Percentiles rank a stretch among this genome's conserved stretches.
Conservation (phyloP, 176 grass and related monocot genomes). For the Carex myosuroides region DNA sequence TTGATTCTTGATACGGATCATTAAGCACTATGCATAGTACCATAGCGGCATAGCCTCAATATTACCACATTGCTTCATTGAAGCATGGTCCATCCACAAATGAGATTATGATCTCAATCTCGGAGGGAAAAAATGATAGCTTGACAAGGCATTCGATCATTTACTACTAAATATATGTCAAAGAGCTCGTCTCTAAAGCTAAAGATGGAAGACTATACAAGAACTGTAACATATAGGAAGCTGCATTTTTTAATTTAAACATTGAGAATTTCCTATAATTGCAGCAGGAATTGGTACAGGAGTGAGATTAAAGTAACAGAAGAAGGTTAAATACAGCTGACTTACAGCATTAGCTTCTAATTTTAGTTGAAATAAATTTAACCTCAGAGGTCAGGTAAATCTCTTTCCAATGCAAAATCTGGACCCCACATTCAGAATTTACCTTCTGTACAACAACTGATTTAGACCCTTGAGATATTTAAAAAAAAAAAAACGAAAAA, state of each 20-base stretch:
- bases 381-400: background rate
- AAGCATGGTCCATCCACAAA: background rate
- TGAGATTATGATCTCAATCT: background rate
- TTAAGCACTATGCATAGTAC: too few relatives aligned
- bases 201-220: background rate
- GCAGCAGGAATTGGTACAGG: background rate
- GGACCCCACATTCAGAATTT: constrained; percentile 27
- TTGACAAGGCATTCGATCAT: background rate
- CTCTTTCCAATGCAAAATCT: constrained; percentile 38
- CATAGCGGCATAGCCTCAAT: too few relatives aligned
- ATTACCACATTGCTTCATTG: background rate
- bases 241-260: background rate
- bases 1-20: too few relatives aligned
- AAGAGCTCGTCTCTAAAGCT: background rate
- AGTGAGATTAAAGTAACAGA: constrained; percentile 11
- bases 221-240: background rate
- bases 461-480: constrained; percentile 21
- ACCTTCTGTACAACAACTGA: constrained; percentile 43
- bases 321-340: constrained; percentile 30
- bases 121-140: background rate
- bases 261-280: background rate
- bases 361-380: constrained; percentile 21
- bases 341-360: constrained; percentile 25
- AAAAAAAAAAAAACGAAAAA: constrained; percentile 18
- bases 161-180: background rate